Evolutionary conservation across 768 basidiomycete genomes (phyloP).

Genomic region (Brasilioporus rufonigricans): DNA sequence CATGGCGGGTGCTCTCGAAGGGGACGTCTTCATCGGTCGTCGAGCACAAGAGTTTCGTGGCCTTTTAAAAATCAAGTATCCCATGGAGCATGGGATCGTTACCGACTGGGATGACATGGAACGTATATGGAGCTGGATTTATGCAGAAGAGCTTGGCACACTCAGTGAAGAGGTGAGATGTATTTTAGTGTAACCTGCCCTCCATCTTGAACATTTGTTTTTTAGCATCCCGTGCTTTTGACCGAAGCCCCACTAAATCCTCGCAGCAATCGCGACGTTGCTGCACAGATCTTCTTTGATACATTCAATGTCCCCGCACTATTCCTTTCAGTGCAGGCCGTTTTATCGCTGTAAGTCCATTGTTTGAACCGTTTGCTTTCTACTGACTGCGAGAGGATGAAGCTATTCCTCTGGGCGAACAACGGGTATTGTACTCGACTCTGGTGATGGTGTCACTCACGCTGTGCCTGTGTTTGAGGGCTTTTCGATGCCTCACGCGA

Average conservation of each 20-base stretch:
- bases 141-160: slow-evolving; percentile 92
- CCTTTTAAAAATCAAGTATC: slow-evolving; percentile 96
- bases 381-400: slow-evolving; percentile 16
- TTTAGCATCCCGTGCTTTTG: slow-evolving; percentile 91
- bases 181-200: not conserved
- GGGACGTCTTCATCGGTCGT: slow-evolving; percentile 93
- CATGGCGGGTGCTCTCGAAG: slow-evolving; percentile 96
- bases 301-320: slow-evolving; percentile 99
- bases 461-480: slow-evolving; percentile 99
- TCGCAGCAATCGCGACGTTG: slow-evolving; percentile 91
- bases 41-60: slow-evolving; percentile 96
- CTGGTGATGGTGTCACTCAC: slow-evolving; percentile 98
- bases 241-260: slow-evolving; percentile 99
- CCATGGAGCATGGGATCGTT: slow-evolving; percentile 98
- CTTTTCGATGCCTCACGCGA: slow-evolving; percentile 98
- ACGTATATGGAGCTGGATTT: slow-evolving; percentile 98
- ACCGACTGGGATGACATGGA: slow-evolving; percentile 99
- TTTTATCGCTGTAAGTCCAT: slow-evolving; percentile 82
- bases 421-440: slow-evolving; percentile 98
- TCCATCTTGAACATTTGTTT: slow-evolving; percentile 12
- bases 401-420: slow-evolving; percentile 98
- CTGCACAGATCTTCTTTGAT: slow-evolving; percentile 99
- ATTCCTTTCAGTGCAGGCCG: slow-evolving; percentile 96
- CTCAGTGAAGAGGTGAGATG: slow-evolving; percentile 88
- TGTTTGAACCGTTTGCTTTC: not conserved